Conservation (phyloP, 2,329 filamentous ascomycete genomes). For the Arthrobotrys sphaeroides region DNA sequence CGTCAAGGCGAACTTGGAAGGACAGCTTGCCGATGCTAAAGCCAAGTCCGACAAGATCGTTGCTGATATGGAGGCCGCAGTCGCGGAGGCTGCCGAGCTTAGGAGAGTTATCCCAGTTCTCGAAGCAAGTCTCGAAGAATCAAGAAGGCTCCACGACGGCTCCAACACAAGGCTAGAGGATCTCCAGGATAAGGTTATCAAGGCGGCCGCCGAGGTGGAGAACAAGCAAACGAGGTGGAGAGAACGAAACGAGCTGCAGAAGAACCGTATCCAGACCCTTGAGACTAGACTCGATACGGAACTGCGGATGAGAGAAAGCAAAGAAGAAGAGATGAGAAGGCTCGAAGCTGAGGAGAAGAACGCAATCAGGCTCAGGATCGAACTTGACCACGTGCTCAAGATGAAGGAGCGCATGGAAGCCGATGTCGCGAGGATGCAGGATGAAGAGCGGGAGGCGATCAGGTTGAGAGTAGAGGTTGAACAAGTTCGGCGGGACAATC, state of each 20-base stretch:
- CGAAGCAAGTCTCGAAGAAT: constrained; percentile 82
- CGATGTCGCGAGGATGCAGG: constrained; percentile 73
- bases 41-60: constrained; percentile 70
- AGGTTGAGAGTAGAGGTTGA: constrained; percentile 54
- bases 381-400: constrained; percentile 56
- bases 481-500: constrained; percentile 54
- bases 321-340: constrained; percentile 73
- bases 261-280: constrained; percentile 81
- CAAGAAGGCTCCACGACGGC: constrained; percentile 80
- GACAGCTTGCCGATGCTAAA: constrained; percentile 72
- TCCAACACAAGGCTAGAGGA: constrained; percentile 85
- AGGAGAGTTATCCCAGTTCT: constrained; percentile 77
- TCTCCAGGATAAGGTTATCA: constrained; percentile 86
- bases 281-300: constrained; percentile 80
- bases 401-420: constrained; percentile 68
- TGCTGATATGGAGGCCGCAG: constrained; percentile 68
- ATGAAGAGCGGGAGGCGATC: constrained; percentile 72
- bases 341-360: constrained; percentile 72
- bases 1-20: constrained; percentile 71
- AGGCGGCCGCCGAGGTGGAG: constrained; percentile 79
- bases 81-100: constrained; percentile 75
- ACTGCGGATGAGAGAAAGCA: constrained; percentile 73
- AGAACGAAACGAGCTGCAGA: constrained; percentile 79
- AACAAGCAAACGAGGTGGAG: constrained; percentile 82
- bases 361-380: constrained; percentile 64